phyloP scores from a whole-genome alignment of 2,329 filamentous ascomycete genomes.

The Botrytis galanthina region DNA sequence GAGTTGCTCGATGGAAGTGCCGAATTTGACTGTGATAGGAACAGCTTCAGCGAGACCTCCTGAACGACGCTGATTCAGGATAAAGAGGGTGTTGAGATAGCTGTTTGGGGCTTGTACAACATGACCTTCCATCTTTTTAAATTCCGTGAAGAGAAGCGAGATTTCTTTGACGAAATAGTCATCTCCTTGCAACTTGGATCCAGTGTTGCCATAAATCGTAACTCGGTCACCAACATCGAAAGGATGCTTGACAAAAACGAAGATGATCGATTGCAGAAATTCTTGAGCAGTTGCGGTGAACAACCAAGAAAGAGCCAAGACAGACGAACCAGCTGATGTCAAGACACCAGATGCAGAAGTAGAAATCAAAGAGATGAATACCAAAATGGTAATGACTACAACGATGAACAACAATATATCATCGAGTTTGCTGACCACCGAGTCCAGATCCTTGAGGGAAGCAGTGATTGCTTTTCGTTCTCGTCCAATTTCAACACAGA shows the following conservation, averaged over 20 bases:
- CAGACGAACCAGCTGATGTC: conserved; percentile 81
- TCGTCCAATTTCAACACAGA: conserved; percentile 89
- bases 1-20: conserved; percentile 79
- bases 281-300: conserved; percentile 92
- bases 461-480: conserved; percentile 95
- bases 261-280: conserved; percentile 89
- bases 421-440: conserved; percentile 86
- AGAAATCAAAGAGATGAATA: conserved; percentile 87
- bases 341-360: conserved; percentile 86
- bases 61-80: conserved; percentile 89
- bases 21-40: conserved; percentile 81
- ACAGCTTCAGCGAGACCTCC: conserved; percentile 85
- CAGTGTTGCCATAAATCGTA: conserved; percentile 86
- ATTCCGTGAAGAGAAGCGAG: conserved; percentile 88
- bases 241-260: conserved; percentile 95
- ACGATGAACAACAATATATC: conserved; percentile 88
- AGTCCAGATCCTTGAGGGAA: conserved; percentile 91
- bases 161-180: conserved; percentile 98
- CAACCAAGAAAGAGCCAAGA: conserved; percentile 90
- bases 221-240: conserved; percentile 96
- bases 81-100: conserved; percentile 87
- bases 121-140: conserved; percentile 98
- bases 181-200: conserved; percentile 73
- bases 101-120: conserved; percentile 95
- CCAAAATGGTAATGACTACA: conserved; percentile 72